Conservation (phyloP, 2,329 filamentous ascomycete genomes). For the Fusarium sp. region DNA sequence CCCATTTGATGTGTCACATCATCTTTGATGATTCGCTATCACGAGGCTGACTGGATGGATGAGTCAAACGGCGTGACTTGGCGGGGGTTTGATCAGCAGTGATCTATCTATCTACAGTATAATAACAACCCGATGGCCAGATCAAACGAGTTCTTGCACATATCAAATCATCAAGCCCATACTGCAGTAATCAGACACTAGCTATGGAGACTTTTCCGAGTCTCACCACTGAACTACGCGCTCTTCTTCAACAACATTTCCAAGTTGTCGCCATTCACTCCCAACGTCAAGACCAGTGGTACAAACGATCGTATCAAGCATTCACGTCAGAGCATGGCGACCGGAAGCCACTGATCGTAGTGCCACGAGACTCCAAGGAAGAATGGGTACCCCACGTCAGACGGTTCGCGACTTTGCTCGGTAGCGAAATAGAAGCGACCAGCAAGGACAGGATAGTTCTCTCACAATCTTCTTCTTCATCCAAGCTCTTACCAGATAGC, state of each 20-base stretch:
- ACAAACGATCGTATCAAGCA: constrained; percentile 10
- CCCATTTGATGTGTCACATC: too few relatives aligned
- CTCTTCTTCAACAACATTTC: constrained; percentile 2
- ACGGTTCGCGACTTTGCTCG: not conserved
- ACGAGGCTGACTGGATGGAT: not conserved
- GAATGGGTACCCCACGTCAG: constrained; percentile 5
- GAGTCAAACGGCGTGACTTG: constrained; percentile 13
- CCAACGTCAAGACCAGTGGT: constrained; percentile 21
- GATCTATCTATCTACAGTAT: too few relatives aligned
- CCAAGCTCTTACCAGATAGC: not conserved
- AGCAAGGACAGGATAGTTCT: fast-evolving
- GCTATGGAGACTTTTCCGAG: not conserved
- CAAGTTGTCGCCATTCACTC: constrained; percentile 4
- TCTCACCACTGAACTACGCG: fast-evolving
- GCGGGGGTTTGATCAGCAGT: not conserved
- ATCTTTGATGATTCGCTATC: too few relatives aligned
- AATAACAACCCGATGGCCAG: too few relatives aligned
- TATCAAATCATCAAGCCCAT: not conserved
- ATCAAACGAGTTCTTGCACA: too few relatives aligned
- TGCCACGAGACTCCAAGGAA: not conserved
- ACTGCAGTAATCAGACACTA: fast-evolving
- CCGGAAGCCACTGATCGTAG: not conserved
- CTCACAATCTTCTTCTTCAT: fast-evolving
- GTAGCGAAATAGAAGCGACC: fast-evolving
- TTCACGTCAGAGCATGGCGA: not conserved